phyloP scores from a whole-genome alignment of 345 rosid genomes.

The Eucalyptus erythrocorys region DNA sequence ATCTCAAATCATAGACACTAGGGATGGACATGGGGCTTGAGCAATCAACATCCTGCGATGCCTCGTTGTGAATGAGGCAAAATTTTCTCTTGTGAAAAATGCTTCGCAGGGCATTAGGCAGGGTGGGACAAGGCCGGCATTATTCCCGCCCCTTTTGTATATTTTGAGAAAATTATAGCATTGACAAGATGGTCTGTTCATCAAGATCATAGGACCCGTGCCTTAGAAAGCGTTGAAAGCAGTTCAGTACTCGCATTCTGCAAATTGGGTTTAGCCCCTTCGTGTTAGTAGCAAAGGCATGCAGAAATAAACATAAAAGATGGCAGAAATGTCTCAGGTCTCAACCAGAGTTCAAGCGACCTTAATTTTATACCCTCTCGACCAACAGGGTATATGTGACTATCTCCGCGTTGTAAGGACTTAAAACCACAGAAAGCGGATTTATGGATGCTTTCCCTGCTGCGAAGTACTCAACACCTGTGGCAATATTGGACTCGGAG shows the following conservation, averaged over 20 bases:
- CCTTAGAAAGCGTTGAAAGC: too few species aligned
- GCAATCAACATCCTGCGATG: accelerated
- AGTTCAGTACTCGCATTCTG: too few species aligned
- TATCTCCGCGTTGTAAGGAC: too few species aligned
- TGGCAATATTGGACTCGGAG: too few species aligned
- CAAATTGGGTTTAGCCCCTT: too few species aligned
- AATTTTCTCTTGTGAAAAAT: neutral
- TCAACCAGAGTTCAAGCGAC: neutral
- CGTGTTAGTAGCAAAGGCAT: too few species aligned
- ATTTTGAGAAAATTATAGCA: too few species aligned
- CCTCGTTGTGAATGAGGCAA: neutral
- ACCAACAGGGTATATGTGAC: neutral
- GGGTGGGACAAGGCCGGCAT: neutral
- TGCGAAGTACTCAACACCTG: neutral
- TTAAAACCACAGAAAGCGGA: neutral
- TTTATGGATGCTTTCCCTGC: neutral
- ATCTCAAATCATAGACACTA: neutral
- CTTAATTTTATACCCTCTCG: too few species aligned
- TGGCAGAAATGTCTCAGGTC: neutral
- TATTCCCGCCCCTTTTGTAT: too few species aligned
- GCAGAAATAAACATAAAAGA: too few species aligned
- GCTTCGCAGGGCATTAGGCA: neutral
- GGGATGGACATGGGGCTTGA: neutral
- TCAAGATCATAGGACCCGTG: too few species aligned
- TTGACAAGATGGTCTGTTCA: too few species aligned